These are phyloP conservation scores for Neohortaea acidophila DNA, from an alignment of 495 filamentous ascomycete genomes.

Conservation along the genomic window DNA sequence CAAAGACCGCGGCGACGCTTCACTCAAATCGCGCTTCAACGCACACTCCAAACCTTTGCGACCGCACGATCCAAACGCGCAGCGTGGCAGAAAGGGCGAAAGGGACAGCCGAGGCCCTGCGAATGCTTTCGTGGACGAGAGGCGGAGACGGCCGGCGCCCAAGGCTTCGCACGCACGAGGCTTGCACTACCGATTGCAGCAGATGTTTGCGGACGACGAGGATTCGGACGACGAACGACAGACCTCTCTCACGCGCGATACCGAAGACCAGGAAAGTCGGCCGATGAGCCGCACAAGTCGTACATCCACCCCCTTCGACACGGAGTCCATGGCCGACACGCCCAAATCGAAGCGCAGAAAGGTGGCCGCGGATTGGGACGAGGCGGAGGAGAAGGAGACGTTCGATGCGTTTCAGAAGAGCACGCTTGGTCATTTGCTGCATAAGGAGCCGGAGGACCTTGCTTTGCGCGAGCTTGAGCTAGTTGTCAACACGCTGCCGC, in stretches of 20 bases:
- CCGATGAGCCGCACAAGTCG: constrained; percentile 64
- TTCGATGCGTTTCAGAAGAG: constrained; percentile 23
- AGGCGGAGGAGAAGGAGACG: constrained; percentile 27
- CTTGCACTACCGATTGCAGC: constrained; percentile 38
- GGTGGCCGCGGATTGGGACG: constrained; percentile 14
- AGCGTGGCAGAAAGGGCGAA: constrained; percentile 17
- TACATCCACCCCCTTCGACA: constrained; percentile 49
- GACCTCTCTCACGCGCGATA: constrained; percentile 49
- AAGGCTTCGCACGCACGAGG: constrained; percentile 37
- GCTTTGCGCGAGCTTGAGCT: constrained; percentile 28
- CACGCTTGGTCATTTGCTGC: constrained; percentile 25
- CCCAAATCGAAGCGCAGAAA: constrained; percentile 25
- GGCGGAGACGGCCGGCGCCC: constrained; percentile 45
- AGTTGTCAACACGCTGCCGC: constrained; percentile 28
- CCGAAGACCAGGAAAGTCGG: constrained; percentile 68
- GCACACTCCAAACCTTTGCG: constrained; percentile 42
- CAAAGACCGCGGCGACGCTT: constrained; percentile 42
- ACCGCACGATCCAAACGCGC: constrained; percentile 32
- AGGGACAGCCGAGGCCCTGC: constrained; percentile 36
- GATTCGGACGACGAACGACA: constrained; percentile 42
- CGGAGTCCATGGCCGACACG: constrained; percentile 30
- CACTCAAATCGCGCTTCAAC: constrained; percentile 53
- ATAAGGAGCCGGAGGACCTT: constrained; percentile 32
- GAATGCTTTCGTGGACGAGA: constrained; percentile 60
- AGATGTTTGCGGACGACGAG: constrained; percentile 25